These are phyloP conservation scores for Inonotus hispidus DNA, from an alignment of 1,284 basidiomycete species.

Conservation along the genomic window DNA sequence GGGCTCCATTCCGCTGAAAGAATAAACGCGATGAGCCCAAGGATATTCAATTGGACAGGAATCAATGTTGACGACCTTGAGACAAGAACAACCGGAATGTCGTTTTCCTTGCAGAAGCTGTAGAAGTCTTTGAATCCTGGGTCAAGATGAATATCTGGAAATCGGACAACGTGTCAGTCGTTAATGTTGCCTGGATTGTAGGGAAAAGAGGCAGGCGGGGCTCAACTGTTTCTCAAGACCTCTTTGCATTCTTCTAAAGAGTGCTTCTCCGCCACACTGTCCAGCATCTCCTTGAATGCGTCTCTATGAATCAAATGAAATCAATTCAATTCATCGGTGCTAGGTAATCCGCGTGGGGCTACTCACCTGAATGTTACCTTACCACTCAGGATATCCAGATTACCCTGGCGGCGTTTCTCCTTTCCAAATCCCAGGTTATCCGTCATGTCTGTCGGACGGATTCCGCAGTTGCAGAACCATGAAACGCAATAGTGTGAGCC, in stretches of 20 bases:
- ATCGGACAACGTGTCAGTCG: not conserved
- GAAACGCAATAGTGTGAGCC: constrained; percentile 9
- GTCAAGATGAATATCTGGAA: constrained; percentile 77
- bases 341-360: not conserved
- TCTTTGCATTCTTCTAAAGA: constrained; percentile 80
- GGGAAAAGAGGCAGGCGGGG: not conserved
- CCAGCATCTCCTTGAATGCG: constrained; percentile 74
- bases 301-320: constrained; percentile 43
- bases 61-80: constrained; percentile 55
- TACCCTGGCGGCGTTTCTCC: constrained; percentile 63
- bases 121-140: constrained; percentile 85
- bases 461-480: not conserved
- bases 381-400: constrained; percentile 65
- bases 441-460: constrained; percentile 53
- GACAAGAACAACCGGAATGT: constrained; percentile 87
- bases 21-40: constrained; percentile 2
- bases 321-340: not conserved
- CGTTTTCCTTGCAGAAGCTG: constrained; percentile 69
- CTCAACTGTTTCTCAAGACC: constrained; percentile 53
- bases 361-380: constrained; percentile 64
- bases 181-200: constrained; percentile 11
- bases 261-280: constrained; percentile 60
- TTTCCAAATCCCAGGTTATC: constrained; percentile 72
- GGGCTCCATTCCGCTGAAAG: constrained; percentile 80
- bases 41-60: not conserved